Base-by-base conservation (phyloP, 495 filamentous ascomycete genomes). In the Penicillium maclennaniae region DNA sequence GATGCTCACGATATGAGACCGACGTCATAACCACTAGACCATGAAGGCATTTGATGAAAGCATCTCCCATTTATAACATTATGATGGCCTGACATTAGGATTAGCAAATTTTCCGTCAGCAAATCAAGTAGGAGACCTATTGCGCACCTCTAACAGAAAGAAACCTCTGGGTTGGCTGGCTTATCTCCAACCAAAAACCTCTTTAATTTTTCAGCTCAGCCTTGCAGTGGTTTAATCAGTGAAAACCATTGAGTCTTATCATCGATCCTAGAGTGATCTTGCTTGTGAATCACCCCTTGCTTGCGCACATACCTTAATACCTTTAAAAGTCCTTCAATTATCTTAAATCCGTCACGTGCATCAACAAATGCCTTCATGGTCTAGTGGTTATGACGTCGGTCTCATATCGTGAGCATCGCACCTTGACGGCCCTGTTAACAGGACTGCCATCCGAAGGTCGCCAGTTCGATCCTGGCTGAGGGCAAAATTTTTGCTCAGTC, bases 331-430 rank as follows among this genome's bases (percentile, higher is more conserved):
- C n/a, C n/a, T n/a, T n/a, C n/a, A n/a, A n/a, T n/a, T n/a, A 37
- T 37, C 38, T 7, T 7, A 10, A 20, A 19, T 17, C 16, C n/a
- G 19, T 17, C n/a, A 40, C n/a, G 38, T 16, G 38, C 38, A 20
- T 9, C 19, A 40, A 9, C 36, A 51, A 51, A 38, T 42, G 60
- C 60, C 47, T 62, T 50, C 43, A 44, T 62, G 56, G 60, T 62
- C 56, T 62, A 62, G 53, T 59, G 60, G 60, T 59, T 34, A 62
- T 59, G 56, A 62, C 60, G 60, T 49, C 42, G 60, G 60, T 62
- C 60, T 62, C 60, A 62, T 62, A 62, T 53, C 45, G 25, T 49
- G 37, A 51, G 31, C 31, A 34, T 34, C 31, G 31, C 31, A 34
- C 31, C 53, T 56, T 62, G 60, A 62, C 53, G 47, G 36, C 26